Evolutionary conservation across 2,329 filamentous ascomycete genomes (phyloP).

Genomic region (Xylariaceae sp.): DNA sequence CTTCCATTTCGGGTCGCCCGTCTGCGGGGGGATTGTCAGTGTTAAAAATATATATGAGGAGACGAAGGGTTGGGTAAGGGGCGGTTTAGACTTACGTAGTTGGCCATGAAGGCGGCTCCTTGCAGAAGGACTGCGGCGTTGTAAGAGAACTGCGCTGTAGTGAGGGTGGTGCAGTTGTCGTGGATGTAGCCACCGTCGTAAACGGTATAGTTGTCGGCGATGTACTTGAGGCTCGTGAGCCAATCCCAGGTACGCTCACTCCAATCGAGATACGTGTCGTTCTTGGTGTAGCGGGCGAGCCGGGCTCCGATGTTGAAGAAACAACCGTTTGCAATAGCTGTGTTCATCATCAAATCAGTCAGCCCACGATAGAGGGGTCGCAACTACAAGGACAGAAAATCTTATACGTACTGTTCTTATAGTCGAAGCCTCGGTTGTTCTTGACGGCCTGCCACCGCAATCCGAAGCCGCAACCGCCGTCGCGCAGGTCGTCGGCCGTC

Average conservation of each 20-base stretch:
- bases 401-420: constrained; percentile 41
- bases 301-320: constrained; percentile 49
- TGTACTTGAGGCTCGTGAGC: constrained; percentile 39
- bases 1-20: constrained; percentile 36
- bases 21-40: constrained; percentile 13
- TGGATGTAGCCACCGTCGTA: constrained; percentile 44
- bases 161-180: constrained; percentile 39
- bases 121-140: constrained; percentile 45
- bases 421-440: constrained; percentile 48
- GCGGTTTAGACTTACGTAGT: constrained; percentile 32
- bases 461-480: constrained; percentile 54
- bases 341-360: too few species aligned
- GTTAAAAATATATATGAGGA: neutral
- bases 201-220: constrained; percentile 39
- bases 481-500: constrained; percentile 47
- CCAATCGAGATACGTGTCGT: constrained; percentile 58
- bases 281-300: constrained; percentile 58
- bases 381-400: too few species aligned
- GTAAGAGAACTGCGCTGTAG: constrained; percentile 46
- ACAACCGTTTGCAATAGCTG: constrained; percentile 41
- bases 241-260: constrained; percentile 54
- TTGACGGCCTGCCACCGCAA: constrained; percentile 63
- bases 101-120: constrained; percentile 36
- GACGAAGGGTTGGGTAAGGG: neutral
- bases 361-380: too few species aligned